Conservation (phyloP, 2,329 filamentous ascomycete genomes). For the Coleophoma eucalyptorum region DNA sequence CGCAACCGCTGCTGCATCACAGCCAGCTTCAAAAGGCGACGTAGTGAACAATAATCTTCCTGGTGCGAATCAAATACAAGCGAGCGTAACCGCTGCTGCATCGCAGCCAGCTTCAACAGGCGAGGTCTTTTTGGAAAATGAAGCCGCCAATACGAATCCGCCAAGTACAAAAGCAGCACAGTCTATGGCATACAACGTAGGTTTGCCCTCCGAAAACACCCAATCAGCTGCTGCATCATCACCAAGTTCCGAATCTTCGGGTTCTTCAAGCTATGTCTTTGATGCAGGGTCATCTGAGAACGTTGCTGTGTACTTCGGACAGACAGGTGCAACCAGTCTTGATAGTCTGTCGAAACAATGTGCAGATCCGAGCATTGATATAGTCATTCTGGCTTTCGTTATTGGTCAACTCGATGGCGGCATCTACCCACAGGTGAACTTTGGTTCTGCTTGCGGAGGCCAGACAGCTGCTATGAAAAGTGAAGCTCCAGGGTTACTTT, state of each 20-base stretch:
- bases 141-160: not conserved
- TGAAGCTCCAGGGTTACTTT: conserved; percentile 31
- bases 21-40: no score
- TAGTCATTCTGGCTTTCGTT: conserved; percentile 28
- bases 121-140: not conserved
- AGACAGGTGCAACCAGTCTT: conserved; percentile 20
- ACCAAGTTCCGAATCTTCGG: not conserved
- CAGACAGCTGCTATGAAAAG: conserved; percentile 26
- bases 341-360: conserved; percentile 26
- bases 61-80: no score
- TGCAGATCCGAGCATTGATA: conserved; percentile 28
- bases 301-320: conserved; percentile 30
- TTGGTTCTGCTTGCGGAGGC: conserved; percentile 30
- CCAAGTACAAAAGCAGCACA: not conserved
- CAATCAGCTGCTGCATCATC: not conserved
- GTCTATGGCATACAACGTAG: not conserved
- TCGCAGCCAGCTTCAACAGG: no score
- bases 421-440: conserved; percentile 16
- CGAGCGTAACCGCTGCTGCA: no score
- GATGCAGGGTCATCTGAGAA: conserved; percentile 20
- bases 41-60: not conserved
- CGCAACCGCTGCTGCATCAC: no score
- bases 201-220: not conserved
- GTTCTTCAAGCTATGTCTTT: conserved; percentile 13
- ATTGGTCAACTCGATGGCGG: conserved; percentile 6